Evolutionary conservation across 2,329 filamentous ascomycete genomes (phyloP).

Genomic region (Epichloe scottii): DNA sequence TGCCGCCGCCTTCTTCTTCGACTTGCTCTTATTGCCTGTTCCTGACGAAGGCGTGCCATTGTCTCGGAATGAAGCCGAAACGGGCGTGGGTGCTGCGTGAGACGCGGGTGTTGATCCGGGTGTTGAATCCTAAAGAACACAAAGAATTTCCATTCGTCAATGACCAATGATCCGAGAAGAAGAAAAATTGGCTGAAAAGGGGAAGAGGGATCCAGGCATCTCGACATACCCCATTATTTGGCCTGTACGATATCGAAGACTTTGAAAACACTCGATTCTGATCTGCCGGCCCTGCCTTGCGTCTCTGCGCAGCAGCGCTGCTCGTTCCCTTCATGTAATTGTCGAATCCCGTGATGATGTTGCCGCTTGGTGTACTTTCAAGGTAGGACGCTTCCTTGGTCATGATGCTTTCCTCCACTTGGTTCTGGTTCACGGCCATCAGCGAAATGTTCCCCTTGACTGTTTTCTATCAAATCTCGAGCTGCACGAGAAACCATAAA

Average conservation of each 20-base stretch:
- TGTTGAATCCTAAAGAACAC: constrained; percentile 25
- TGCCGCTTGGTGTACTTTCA: constrained; percentile 77
- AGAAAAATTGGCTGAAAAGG: background rate
- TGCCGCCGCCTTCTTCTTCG: constrained; percentile 32
- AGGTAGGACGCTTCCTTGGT: constrained; percentile 79
- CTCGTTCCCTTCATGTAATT: constrained; percentile 88
- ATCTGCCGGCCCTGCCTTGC: constrained; percentile 53
- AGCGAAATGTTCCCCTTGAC: background rate
- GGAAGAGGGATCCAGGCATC: background rate
- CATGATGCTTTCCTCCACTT: constrained; percentile 66
- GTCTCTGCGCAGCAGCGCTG: constrained; percentile 48
- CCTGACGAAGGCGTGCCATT: constrained; percentile 41
- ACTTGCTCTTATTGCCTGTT: constrained; percentile 36
- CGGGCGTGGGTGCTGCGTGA: constrained; percentile 41
- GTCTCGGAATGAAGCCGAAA: constrained; percentile 41
- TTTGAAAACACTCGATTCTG: constrained; percentile 62
- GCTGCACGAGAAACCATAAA: background rate
- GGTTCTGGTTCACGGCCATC: constrained; percentile 24
- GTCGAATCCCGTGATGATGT: constrained; percentile 96
- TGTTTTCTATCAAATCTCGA: background rate
- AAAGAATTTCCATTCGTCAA: background rate
- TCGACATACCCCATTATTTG: constrained; percentile 22
- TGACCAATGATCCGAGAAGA: background rate
- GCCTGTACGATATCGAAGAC: constrained; percentile 50
- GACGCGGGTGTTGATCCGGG: constrained; percentile 31